A percentile compares a stretch with the other conserved stretches of the same genome.
phyloP scores from a whole-genome alignment of 2,329 filamentous ascomycete genomes.

The Lachnum nothofagi region DNA sequence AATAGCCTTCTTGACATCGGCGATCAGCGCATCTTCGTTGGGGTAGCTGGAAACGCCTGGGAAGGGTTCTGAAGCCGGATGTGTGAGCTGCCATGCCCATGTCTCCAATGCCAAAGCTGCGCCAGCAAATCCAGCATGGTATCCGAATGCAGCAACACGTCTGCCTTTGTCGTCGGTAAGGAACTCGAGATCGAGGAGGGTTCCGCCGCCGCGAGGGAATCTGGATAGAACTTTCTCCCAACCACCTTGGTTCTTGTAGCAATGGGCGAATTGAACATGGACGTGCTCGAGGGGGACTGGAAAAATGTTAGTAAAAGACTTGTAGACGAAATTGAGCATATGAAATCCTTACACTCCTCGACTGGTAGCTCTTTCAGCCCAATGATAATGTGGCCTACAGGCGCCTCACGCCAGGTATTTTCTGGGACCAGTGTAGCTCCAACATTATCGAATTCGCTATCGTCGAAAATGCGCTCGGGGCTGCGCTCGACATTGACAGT shows the following conservation, averaged over 20 bases:
- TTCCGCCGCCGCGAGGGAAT: constrained; percentile 71
- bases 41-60: constrained; percentile 63
- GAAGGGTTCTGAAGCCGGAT: constrained; percentile 61
- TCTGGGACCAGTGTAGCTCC: constrained; percentile 62
- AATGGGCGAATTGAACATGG: constrained; percentile 67
- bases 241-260: constrained; percentile 70
- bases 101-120: constrained; percentile 70
- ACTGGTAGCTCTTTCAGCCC: constrained; percentile 75
- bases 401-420: constrained; percentile 63
- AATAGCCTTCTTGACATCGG: constrained; percentile 67
- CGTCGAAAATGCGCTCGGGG: constrained; percentile 61
- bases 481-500: constrained; percentile 62
- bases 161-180: constrained; percentile 67
- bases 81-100: constrained; percentile 76
- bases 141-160: constrained; percentile 58
- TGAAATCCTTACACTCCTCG: constrained; percentile 50
- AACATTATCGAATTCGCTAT: constrained; percentile 55
- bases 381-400: constrained; percentile 64
- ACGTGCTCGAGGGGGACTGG: constrained; percentile 64
- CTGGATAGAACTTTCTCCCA: constrained; percentile 77
- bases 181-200: constrained; percentile 83
- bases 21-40: constrained; percentile 68
- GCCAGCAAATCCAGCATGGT: constrained; percentile 69
- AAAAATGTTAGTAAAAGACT: constrained; percentile 7
- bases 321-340: constrained; percentile 6